Evolutionary conservation across 2,329 filamentous ascomycete species (phyloP).

Genomic region (Arthrobotrys entomopaga): DNA sequence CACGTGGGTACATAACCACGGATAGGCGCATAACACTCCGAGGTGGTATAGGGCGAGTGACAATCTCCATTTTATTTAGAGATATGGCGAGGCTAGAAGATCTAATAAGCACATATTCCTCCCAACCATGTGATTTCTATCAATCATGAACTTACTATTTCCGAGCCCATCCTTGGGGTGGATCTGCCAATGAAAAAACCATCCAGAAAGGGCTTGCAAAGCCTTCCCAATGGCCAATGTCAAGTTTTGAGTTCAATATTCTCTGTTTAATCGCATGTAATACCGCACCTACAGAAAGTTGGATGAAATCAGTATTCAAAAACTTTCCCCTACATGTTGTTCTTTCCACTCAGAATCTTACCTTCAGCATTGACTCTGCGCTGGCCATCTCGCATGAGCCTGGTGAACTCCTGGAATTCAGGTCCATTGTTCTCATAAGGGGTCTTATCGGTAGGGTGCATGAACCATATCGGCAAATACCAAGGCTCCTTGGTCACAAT

Average conservation of each 20-base stretch:
- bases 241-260: slow-evolving; percentile 26
- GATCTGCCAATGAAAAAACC: slow-evolving; percentile 32
- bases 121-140: neutral
- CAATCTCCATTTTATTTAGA: slow-evolving; percentile 32
- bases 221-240: slow-evolving; percentile 50
- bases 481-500: slow-evolving; percentile 37
- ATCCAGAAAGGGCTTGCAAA: slow-evolving; percentile 52
- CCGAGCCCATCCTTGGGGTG: slow-evolving; percentile 27
- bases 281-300: slow-evolving; percentile 21
- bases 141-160: slow-evolving; percentile 31
- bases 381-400: slow-evolving; percentile 30
- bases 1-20: slow-evolving; percentile 35
- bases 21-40: slow-evolving; percentile 40
- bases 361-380: slow-evolving; percentile 41
- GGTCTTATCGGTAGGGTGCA: slow-evolving; percentile 17
- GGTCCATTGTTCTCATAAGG: slow-evolving; percentile 40
- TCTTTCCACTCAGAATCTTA: slow-evolving; percentile 1
- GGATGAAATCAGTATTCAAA: neutral
- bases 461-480: slow-evolving; percentile 53
- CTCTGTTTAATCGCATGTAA: slow-evolving; percentile 28
- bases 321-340: neutral
- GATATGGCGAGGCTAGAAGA: slow-evolving; percentile 38
- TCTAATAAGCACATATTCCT: slow-evolving; percentile 14
- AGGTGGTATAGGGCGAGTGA: slow-evolving; percentile 24
- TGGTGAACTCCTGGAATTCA: slow-evolving; percentile 28